A percentile compares a stretch with the other conserved stretches of the same genome.
phyloP scores from a whole-genome alignment of 2,329 filamentous ascomycete genomes.

The Lojkania enalia region DNA sequence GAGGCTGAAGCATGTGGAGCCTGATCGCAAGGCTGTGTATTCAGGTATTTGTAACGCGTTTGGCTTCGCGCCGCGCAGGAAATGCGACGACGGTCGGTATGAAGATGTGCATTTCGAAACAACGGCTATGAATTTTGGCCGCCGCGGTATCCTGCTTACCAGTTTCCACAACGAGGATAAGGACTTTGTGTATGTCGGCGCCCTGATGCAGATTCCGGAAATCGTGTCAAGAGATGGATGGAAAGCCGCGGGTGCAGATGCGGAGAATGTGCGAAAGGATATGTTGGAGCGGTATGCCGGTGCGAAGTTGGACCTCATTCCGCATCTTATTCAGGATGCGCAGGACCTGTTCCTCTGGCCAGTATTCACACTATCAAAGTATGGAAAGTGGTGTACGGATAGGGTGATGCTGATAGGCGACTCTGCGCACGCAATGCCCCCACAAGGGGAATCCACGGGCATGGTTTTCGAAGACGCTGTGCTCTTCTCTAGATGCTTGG shows the following conservation, averaged over 20 bases:
- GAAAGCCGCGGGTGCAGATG: slow-evolving; percentile 50
- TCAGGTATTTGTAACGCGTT: slow-evolving; percentile 53
- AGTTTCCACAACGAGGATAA: slow-evolving; percentile 43
- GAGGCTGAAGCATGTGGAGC: slow-evolving; percentile 50
- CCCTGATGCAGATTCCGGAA: slow-evolving; percentile 50
- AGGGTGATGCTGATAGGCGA: slow-evolving; percentile 51
- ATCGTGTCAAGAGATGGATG: slow-evolving; percentile 50
- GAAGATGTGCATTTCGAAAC: slow-evolving; percentile 45
- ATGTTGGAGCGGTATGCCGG: slow-evolving; percentile 47
- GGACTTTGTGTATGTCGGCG: slow-evolving; percentile 50
- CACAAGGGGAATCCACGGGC: slow-evolving; percentile 56
- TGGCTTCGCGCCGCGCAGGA: slow-evolving; percentile 47
- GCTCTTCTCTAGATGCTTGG: slow-evolving; percentile 51
- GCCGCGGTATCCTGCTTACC: slow-evolving; percentile 51
- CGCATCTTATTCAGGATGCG: slow-evolving; percentile 47
- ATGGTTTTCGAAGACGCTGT: slow-evolving; percentile 59
- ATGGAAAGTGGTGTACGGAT: slow-evolving; percentile 51
- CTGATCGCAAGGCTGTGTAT: slow-evolving; percentile 47
- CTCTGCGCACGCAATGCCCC: slow-evolving; percentile 55
- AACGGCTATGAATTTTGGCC: slow-evolving; percentile 51
- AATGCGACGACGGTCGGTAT: slow-evolving; percentile 24
- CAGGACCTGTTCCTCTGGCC: slow-evolving; percentile 52
- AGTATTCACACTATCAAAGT: slow-evolving; percentile 50
- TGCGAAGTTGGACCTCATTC: slow-evolving; percentile 41
- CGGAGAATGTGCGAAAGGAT: slow-evolving; percentile 47